Evolutionary conservation across 1,139 yeast genomes (phyloP).

Genomic region (Saccharomyces uvarum): DNA sequence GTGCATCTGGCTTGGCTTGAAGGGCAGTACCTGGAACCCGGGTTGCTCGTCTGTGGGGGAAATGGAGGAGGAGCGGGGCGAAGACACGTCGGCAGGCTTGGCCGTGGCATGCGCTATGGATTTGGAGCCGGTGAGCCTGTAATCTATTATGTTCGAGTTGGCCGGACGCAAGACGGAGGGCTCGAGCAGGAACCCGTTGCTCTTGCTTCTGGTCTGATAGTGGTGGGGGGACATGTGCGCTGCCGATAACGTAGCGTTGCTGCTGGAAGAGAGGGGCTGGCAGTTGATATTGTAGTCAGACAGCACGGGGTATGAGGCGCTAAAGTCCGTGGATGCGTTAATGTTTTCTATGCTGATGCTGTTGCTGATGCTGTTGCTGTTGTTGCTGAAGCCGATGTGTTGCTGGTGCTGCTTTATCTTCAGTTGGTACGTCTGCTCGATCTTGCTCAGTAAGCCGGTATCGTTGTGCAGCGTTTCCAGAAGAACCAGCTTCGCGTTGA

Average conservation of each 20-base stretch:
- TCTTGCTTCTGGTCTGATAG: conserved; percentile 31
- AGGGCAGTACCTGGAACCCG: conserved; percentile 3
- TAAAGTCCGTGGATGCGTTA: background rate
- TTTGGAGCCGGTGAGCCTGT: conserved; percentile 16
- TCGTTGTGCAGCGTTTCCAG: conserved; percentile 49
- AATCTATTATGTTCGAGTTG: conserved; percentile 15
- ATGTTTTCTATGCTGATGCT: background rate
- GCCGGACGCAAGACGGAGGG: conserved; percentile 21
- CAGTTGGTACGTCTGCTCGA: conserved; percentile 13
- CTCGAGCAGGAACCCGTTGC: conserved; percentile 20
- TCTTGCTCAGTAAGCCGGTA: conserved; percentile 23
- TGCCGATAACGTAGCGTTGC: background rate
- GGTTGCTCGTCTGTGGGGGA: background rate
- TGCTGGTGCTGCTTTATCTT: background rate
- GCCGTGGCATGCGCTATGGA: conserved; percentile 6
- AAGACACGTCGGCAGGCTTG: background rate
- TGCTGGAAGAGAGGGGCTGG: conserved; percentile 10
- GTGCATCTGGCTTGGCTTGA: conserved; percentile 23
- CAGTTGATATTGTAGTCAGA: background rate
- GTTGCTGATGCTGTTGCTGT: background rate
- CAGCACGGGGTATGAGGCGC: background rate
- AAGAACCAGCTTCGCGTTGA: conserved; percentile 52
- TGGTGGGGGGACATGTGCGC: conserved; percentile 14
- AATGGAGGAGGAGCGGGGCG: background rate
- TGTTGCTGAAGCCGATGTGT: background rate